Evolutionary conservation across 2,329 filamentous ascomycete genomes (phyloP).

Genomic region (Cercospora sesami): DNA sequence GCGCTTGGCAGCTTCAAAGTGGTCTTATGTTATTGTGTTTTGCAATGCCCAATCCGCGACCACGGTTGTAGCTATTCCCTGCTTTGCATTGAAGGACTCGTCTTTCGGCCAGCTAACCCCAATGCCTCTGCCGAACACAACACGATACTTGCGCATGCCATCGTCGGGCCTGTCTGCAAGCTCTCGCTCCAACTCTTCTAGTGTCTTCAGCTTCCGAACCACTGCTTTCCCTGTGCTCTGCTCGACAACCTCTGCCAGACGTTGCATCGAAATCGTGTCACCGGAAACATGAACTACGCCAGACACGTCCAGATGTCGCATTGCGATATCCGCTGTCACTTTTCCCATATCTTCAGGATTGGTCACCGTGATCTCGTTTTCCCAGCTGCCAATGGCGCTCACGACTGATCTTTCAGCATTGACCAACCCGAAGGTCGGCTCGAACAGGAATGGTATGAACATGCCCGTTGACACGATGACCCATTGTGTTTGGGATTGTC

Average conservation of each 20-base stretch:
- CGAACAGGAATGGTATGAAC: constrained; percentile 70
- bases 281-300: constrained; percentile 61
- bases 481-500: constrained; percentile 53
- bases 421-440: constrained; percentile 63
- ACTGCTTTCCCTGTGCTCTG: constrained; percentile 47
- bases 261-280: constrained; percentile 60
- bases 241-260: constrained; percentile 54
- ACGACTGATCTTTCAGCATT: constrained; percentile 41
- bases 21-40: constrained; percentile 14
- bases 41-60: constrained; percentile 44
- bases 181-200: constrained; percentile 48
- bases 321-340: constrained; percentile 59
- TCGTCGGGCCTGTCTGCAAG: constrained; percentile 51
- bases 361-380: constrained; percentile 63
- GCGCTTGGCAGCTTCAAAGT: background rate
- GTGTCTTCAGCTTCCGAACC: constrained; percentile 53
- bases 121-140: constrained; percentile 59
- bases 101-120: constrained; percentile 61
- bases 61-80: constrained; percentile 49
- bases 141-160: constrained; percentile 59
- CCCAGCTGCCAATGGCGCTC: constrained; percentile 60
- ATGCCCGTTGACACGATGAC: constrained; percentile 67
- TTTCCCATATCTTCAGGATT: constrained; percentile 63
- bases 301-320: constrained; percentile 40
- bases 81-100: constrained; percentile 55